Evolutionary conservation across 2,329 filamentous ascomycete genomes (phyloP).

Genomic region (Colletotrichum echinochloae): DNA sequence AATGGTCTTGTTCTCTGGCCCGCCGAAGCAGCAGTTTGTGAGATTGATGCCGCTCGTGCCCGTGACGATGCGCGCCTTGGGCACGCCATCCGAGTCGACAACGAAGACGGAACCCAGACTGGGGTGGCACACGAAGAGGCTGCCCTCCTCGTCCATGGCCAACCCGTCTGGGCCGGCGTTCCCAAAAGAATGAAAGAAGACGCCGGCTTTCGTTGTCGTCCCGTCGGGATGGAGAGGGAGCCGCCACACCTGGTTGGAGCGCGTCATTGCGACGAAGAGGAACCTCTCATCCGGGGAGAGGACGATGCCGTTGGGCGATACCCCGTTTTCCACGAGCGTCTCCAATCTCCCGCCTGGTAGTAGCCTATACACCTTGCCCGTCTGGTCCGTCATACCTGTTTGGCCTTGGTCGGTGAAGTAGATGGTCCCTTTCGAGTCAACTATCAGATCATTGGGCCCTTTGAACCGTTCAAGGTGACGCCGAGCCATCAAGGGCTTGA

Average conservation of each 20-base stretch:
- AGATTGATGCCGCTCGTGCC: constrained; percentile 50
- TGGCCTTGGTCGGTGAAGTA: constrained; percentile 61
- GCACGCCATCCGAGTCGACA: constrained; percentile 51
- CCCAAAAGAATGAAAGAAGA: constrained; percentile 57
- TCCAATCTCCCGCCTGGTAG: constrained; percentile 52
- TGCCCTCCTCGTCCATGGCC: constrained; percentile 54
- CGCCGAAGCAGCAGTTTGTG: constrained; percentile 57
- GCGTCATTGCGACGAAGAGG: constrained; percentile 55
- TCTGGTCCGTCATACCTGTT: constrained; percentile 56
- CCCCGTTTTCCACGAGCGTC: constrained; percentile 51
- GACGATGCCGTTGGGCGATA: constrained; percentile 54
- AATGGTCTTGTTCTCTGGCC: constrained; percentile 51
- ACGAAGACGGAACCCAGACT: constrained; percentile 53
- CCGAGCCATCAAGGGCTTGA: constrained; percentile 49
- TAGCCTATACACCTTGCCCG: constrained; percentile 54
- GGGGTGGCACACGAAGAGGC: constrained; percentile 51
- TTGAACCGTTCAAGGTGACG: constrained; percentile 58
- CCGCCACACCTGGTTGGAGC: constrained; percentile 56
- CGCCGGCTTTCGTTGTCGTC: constrained; percentile 52
- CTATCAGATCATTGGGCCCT: constrained; percentile 55
- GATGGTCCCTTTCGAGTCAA: constrained; percentile 52
- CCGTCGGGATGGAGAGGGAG: constrained; percentile 54
- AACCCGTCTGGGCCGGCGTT: constrained; percentile 55
- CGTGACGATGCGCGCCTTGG: constrained; percentile 52
- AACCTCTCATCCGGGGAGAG: constrained; percentile 54